These are phyloP conservation scores for Phytophthora melonis DNA, from an alignment of 352 stramenopile species.

Conservation along the genomic window DNA sequence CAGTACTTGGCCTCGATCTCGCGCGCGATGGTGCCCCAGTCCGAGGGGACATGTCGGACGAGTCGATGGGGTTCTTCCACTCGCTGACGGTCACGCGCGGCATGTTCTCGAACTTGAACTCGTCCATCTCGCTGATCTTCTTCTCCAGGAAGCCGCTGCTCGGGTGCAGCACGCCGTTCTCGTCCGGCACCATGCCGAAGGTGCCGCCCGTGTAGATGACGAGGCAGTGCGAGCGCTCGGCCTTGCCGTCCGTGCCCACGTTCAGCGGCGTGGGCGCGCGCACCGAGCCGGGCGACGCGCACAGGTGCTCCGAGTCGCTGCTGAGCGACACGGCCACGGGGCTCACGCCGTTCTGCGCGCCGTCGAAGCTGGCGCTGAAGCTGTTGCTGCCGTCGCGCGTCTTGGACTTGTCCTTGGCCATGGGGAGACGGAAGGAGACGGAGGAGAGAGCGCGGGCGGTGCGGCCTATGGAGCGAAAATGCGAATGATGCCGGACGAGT, in stretches of 20 bases:
- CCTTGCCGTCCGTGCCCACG: constrained; percentile 27
- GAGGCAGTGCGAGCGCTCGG: constrained; percentile 71
- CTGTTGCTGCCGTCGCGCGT: constrained; percentile 31
- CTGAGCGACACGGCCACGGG: constrained; percentile 45
- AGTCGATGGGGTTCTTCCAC: constrained; percentile 91
- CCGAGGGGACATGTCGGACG: constrained; percentile 86
- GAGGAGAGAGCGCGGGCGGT: background rate
- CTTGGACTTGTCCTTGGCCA: constrained; percentile 41
- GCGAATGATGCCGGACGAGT: constrained; percentile 2
- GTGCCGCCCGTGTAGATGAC: constrained; percentile 93
- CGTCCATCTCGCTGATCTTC: constrained; percentile 89
- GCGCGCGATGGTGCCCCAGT: constrained; percentile 94
- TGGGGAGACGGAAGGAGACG: background rate
- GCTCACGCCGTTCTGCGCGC: constrained; percentile 37
- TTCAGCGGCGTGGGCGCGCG: constrained; percentile 25
- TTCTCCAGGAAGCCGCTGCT: constrained; percentile 89
- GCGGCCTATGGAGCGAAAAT: constrained; percentile 15
- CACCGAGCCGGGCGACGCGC: constrained; percentile 35
- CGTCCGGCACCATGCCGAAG: constrained; percentile 91
- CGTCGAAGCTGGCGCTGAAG: constrained; percentile 41
- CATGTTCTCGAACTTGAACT: constrained; percentile 88
- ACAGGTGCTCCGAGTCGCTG: constrained; percentile 25
- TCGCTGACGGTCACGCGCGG: constrained; percentile 78
- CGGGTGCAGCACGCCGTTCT: constrained; percentile 81
- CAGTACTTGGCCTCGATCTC: constrained; percentile 96